Percentiles rank a stretch among this genome's conserved stretches.
Evolutionary conservation across 2,329 filamentous ascomycete species (phyloP).

Genomic region (Colletotrichum lini): DNA sequence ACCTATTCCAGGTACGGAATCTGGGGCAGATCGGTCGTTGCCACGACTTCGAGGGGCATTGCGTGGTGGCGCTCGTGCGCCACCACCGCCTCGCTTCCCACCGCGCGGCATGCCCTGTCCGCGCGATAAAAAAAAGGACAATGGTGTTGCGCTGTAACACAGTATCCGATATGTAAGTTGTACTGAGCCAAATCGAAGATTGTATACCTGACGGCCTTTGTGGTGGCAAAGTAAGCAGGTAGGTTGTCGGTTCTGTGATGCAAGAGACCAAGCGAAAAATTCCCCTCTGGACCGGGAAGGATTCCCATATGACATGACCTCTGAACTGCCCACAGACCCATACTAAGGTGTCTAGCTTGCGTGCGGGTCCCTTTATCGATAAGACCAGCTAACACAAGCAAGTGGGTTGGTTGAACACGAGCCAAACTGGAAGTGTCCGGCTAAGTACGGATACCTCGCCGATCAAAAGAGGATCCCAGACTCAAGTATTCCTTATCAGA

Average conservation of each 20-base stretch:
- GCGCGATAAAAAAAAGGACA: neutral
- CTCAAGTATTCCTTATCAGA: neutral
- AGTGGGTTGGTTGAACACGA: neutral
- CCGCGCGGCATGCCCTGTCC: slow-evolving; percentile 35
- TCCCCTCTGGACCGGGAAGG: neutral
- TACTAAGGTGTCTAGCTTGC: too few relatives aligned
- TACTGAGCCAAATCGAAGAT: neutral
- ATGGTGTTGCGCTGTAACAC: neutral
- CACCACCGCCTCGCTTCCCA: slow-evolving; percentile 30
- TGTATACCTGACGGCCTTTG: neutral
- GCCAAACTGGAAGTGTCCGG: too few relatives aligned
- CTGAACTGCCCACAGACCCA: neutral
- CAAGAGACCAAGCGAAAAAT: neutral
- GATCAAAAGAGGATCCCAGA: slow-evolving; percentile 20
- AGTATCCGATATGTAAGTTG: neutral
- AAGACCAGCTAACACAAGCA: neutral
- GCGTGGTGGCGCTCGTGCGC: slow-evolving; percentile 27
- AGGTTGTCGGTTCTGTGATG: neutral
- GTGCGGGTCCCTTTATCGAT: slow-evolving; percentile 8
- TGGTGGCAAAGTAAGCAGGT: neutral
- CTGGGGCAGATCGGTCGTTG: neutral
- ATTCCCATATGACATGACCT: neutral
- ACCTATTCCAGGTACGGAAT: neutral
- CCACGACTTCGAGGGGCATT: slow-evolving; percentile 20
- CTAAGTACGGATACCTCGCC: neutral